Evolutionary conservation across 2,329 filamentous ascomycete genomes (phyloP).

Genomic region (Verticillium albo-atrum): DNA sequence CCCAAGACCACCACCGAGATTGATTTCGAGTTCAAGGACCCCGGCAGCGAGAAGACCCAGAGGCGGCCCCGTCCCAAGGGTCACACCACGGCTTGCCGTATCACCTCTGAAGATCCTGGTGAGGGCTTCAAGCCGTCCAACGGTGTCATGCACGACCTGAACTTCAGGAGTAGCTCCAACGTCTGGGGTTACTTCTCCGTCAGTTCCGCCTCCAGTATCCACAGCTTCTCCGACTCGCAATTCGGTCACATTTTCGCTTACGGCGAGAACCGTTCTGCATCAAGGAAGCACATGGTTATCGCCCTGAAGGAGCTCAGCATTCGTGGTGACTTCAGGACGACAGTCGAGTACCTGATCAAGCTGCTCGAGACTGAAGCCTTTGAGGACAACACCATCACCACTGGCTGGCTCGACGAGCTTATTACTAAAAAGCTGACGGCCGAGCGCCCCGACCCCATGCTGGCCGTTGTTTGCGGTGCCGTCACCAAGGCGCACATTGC

Average conservation of each 20-base stretch:
- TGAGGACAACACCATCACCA: constrained; percentile 98
- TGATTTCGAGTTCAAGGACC: constrained; percentile 92
- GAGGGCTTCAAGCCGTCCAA: constrained; percentile 99
- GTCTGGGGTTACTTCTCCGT: constrained; percentile 99
- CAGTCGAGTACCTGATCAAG: constrained; percentile 98
- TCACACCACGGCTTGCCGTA: constrained; percentile 96
- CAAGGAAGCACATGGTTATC: constrained; percentile 98
- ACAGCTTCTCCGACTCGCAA: constrained; percentile 98
- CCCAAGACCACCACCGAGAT: constrained; percentile 82
- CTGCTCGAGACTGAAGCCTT: constrained; percentile 96
- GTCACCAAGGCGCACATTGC: constrained; percentile 91
- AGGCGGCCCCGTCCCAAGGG: constrained; percentile 89
- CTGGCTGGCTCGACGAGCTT: constrained; percentile 96
- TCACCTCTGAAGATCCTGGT: constrained; percentile 96
- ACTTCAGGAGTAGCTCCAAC: constrained; percentile 98
- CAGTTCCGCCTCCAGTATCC: constrained; percentile 91
- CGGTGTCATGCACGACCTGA: constrained; percentile 97
- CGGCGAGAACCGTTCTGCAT: constrained; percentile 93
- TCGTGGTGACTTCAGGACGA: constrained; percentile 97
- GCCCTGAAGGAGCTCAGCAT: constrained; percentile 98
- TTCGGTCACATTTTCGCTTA: constrained; percentile 99
- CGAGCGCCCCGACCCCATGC: constrained; percentile 86
- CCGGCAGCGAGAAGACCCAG: constrained; percentile 78
- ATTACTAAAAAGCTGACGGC: constrained; percentile 97
- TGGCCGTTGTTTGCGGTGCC: constrained; percentile 93